phyloP scores from a whole-genome alignment of 192 early-diverging fungal genomes.

The Coemansia sp. region DNA sequence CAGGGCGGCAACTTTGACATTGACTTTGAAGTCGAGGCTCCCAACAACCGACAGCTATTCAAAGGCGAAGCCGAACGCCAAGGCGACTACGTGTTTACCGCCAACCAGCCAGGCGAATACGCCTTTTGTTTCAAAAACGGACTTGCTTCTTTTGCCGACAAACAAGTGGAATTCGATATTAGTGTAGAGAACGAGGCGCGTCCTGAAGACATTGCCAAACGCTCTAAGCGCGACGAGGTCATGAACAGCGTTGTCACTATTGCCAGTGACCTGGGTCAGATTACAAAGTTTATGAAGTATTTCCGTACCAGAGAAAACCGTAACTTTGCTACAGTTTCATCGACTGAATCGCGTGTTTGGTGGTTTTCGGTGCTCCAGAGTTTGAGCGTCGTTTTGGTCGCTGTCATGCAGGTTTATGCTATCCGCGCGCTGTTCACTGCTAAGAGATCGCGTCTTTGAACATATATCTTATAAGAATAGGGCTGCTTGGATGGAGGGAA shows the following conservation, averaged over 20 bases:
- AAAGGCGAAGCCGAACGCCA: conserved; percentile 86
- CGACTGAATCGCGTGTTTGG: conserved; percentile 83
- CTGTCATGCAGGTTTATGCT: conserved; percentile 90
- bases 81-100: conserved; percentile 93
- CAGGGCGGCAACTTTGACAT: conserved; percentile 96
- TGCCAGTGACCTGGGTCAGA: conserved; percentile 63
- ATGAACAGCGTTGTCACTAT: conserved; percentile 62
- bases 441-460: conserved; percentile 55
- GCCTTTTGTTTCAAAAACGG: conserved; percentile 96
- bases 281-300: conserved; percentile 83
- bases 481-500: too few relatives aligned
- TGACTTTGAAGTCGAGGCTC: conserved; percentile 85
- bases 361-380: conserved; percentile 89
- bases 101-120: conserved; percentile 85
- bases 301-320: conserved; percentile 89
- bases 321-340: conserved; percentile 85
- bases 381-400: conserved; percentile 76
- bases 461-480: too few relatives aligned
- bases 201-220: conserved; percentile 57
- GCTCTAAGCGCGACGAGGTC: conserved; percentile 60
- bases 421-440: conserved; percentile 90
- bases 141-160: conserved; percentile 93
- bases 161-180: conserved; percentile 95
- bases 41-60: conserved; percentile 67
- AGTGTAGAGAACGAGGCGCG: conserved; percentile 85